Evolutionary conservation across 192 early-diverging fungal species (phyloP).

Genomic region (Linnemannia zychae): DNA sequence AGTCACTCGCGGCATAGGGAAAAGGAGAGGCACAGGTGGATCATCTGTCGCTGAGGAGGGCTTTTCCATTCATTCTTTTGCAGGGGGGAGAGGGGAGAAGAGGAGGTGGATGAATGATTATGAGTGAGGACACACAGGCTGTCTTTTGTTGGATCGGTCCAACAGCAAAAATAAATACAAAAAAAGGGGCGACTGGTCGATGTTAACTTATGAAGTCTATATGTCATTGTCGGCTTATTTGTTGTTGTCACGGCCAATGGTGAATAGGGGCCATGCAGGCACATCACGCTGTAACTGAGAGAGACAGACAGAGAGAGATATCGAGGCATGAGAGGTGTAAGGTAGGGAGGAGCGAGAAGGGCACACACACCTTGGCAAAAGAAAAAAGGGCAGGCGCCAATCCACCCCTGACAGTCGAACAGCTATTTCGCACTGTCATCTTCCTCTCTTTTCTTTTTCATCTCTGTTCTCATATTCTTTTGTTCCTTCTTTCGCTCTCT

Average conservation of each 20-base stretch:
- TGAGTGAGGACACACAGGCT: background rate
- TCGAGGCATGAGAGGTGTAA: background rate
- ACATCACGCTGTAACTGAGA: slow-evolving; percentile 43
- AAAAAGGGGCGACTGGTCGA: background rate
- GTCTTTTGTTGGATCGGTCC: background rate
- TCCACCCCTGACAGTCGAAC: slow-evolving; percentile 9
- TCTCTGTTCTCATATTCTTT: background rate
- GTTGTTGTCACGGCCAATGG: background rate
- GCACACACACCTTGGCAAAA: background rate
- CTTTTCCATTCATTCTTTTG: background rate
- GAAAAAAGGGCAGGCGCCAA: background rate
- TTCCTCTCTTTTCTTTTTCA: background rate
- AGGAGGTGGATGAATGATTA: background rate
- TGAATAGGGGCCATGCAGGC: slow-evolving; percentile 30
- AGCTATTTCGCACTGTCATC: background rate
- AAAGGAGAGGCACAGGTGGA: background rate
- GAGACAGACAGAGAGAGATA: too few relatives aligned
- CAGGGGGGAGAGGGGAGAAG: background rate
- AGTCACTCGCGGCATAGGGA: background rate
- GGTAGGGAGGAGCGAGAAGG: background rate
- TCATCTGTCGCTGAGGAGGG: background rate
- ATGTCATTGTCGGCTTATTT: background rate
- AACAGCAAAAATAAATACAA: background rate
- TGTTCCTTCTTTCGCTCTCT: background rate
- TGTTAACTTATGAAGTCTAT: background rate